Percentiles rank a stretch among this genome's conserved stretches.
Conservation (phyloP, 768 basidiomycete species). For the Lentinula raphanica region DNA sequence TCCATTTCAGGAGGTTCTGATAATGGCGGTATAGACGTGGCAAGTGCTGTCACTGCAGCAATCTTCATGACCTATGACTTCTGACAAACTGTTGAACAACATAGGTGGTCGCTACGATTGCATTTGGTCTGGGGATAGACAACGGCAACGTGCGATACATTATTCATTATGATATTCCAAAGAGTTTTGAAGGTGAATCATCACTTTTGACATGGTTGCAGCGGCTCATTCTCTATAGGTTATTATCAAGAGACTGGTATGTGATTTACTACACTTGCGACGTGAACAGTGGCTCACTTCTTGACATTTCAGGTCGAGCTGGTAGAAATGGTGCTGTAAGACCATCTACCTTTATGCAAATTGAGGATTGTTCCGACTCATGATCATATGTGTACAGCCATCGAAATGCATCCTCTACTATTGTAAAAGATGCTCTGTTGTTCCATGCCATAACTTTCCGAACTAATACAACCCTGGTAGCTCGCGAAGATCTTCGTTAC, state of each 20-base stretch:
- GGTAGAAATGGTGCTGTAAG: conserved; percentile 72
- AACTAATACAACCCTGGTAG: too few species aligned
- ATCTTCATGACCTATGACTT: not conserved
- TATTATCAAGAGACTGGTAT: conserved; percentile 86
- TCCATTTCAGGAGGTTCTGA: conserved; percentile 42
- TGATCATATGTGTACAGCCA: conserved; percentile 48
- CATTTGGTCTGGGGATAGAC: conserved; percentile 86
- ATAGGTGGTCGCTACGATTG: conserved; percentile 74
- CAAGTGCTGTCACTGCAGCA: conserved; percentile 24
- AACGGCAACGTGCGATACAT: conserved; percentile 78
- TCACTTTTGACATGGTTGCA: not conserved
- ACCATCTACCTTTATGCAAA: too few species aligned
- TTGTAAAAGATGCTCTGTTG: conserved; percentile 44
- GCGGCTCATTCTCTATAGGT: conserved; percentile 32
- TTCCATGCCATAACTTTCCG: too few species aligned
- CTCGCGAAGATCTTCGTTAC: conserved; percentile 66
- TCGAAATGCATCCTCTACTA: conserved; percentile 81
- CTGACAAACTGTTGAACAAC: not conserved
- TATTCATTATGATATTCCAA: conserved; percentile 78
- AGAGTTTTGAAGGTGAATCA: conserved; percentile 70
- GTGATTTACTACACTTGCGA: not conserved
- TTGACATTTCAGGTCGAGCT: conserved; percentile 56
- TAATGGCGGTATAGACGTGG: conserved; percentile 54
- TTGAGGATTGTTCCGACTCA: not conserved
- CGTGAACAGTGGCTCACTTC: not conserved